Percentiles rank a stretch among this genome's conserved stretches.
Evolutionary conservation across 148 eudicot genomes (phyloP).

Genomic region (Amaranthus palmeri): DNA sequence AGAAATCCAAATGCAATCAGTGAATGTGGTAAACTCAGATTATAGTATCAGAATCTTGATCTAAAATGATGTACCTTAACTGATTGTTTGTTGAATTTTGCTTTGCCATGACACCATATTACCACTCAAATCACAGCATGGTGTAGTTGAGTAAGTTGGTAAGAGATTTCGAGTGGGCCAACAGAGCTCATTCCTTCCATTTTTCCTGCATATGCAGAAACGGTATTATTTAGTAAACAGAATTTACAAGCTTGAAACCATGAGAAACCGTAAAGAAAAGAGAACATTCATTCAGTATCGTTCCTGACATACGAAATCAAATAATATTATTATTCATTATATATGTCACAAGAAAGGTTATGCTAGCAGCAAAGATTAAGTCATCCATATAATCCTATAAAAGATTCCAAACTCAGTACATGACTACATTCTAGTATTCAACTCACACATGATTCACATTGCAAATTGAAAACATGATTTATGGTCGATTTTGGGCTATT

Average conservation of each 20-base stretch:
- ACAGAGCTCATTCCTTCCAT: not conserved
- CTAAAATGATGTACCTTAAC: constrained; percentile 7
- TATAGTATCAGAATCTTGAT: not conserved
- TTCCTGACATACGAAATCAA: not conserved
- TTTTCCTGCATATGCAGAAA: constrained; percentile 7
- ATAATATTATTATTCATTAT: not conserved
- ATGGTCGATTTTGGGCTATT: no score
- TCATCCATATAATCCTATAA: no score
- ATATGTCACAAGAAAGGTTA: not conserved
- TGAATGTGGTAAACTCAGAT: not conserved
- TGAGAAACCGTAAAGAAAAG: not conserved
- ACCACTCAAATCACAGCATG: not conserved
- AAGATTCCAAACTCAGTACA: no score
- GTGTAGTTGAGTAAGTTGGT: not conserved
- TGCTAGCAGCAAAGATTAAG: not conserved
- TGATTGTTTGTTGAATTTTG: not conserved
- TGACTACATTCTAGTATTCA: no score
- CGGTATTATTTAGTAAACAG: not conserved
- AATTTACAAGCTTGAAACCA: not conserved
- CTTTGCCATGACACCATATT: not conserved
- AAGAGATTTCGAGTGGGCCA: not conserved
- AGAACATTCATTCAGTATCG: not conserved
- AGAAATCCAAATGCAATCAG: not conserved
- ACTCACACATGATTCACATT: no score
- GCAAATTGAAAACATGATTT: no score